Base-by-base conservation (phyloP, 1,284 basidiomycete genomes). In the Ustilago bromivora region DNA sequence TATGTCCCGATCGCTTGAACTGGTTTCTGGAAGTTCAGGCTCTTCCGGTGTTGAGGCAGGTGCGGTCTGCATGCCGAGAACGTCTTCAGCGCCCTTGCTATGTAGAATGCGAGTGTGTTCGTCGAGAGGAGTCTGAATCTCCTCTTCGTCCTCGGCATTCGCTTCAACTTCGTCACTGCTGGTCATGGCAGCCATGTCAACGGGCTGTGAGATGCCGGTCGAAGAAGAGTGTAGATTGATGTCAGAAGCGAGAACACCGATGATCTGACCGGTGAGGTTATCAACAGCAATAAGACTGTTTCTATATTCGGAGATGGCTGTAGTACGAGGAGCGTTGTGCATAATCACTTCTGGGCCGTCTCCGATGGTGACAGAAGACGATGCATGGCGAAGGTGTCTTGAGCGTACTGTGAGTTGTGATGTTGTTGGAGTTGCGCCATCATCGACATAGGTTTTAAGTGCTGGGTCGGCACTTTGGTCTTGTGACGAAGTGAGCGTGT, bases 251-350 rank as follows among this genome's bases (percentile, higher is more conserved):
- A 82, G 47, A 17, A 82, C 65, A n/a, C 75, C 69, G 32, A 80
- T 32, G 40, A 82, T 71, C 34, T 78, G 66, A 17, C 81, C 80
- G 2, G 78, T 82, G 41, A 76, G 63, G 35, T 82, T 77, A 59
- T 82, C 81, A 36, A 82, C 68, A 11, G 80, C 80, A 6, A 82
- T 76, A 12, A 82, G 61, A 64, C 67, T 74, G 64, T 81, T 76
- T 12, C 79, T 64, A 35, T 78, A 80, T n/a, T 69, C 57, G 31
- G 63, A 43, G 36, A 47, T 56, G 9, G 47, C 28, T 19, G 49
- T 38, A 0, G 61, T 17, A 35, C 59, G 60, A 17, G 17, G 32
- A 23, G 61, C 32, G 23, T 49, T 43, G 38, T 61, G 61, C 9
- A 61, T 46, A 23, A 54, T 43, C 31, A 61, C 49, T 28, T 62